Conservation (phyloP, 2,329 filamentous ascomycete species). For the Knufia petricola region DNA sequence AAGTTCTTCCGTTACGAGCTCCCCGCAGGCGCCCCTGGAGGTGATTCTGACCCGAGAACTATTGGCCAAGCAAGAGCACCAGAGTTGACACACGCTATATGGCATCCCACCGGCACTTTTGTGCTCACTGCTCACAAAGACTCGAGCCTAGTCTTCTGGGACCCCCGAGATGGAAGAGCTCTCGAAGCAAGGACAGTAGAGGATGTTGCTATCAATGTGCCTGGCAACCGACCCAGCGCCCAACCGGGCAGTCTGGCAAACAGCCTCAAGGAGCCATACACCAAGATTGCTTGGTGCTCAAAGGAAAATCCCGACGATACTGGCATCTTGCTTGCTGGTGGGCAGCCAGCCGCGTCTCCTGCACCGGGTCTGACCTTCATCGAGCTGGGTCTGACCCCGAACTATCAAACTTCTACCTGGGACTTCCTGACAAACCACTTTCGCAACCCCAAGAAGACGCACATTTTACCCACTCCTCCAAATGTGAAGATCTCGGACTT, state of each 20-base stretch:
- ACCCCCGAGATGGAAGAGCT: constrained; percentile 75
- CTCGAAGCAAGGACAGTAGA: constrained; percentile 74
- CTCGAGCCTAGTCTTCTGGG: constrained; percentile 87
- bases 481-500: constrained; percentile 71
- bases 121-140: constrained; percentile 82
- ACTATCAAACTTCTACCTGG: constrained; percentile 87
- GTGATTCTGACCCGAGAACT: constrained; percentile 50
- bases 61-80: constrained; percentile 56
- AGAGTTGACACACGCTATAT: constrained; percentile 69
- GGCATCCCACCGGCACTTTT: constrained; percentile 93
- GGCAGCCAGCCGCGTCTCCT: constrained; percentile 55
- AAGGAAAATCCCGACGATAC: constrained; percentile 92
- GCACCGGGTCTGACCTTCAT: constrained; percentile 77
- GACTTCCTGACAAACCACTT: constrained; percentile 71
- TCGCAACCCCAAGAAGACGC: constrained; percentile 60
- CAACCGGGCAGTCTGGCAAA: constrained; percentile 27
- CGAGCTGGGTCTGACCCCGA: constrained; percentile 78
- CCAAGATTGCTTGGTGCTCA: constrained; percentile 81
- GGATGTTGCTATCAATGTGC: constrained; percentile 62
- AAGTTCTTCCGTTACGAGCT: constrained; percentile 78
- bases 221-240: constrained; percentile 38
- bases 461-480: constrained; percentile 63
- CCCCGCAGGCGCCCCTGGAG: constrained; percentile 74
- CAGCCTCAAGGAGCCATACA: constrained; percentile 61
- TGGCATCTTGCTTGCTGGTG: constrained; percentile 75